Evolutionary conservation across 257 asterid species (phyloP).

Genomic region (Jaltomata sinuosa): DNA sequence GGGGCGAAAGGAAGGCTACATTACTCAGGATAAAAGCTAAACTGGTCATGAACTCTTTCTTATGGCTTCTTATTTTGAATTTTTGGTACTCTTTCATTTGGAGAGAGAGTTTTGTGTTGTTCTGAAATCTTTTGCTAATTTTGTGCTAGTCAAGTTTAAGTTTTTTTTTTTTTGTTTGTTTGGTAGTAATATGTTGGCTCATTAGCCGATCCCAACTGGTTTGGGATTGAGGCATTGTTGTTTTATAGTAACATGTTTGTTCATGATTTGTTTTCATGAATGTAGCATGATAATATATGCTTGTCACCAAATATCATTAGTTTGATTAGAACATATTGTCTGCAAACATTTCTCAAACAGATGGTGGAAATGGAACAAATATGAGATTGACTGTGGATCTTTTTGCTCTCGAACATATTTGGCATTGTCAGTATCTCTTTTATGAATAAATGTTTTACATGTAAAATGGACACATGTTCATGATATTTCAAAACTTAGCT

Average conservation of each 20-base stretch:
- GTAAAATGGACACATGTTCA: not conserved
- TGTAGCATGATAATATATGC: not conserved
- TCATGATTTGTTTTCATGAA: not conserved
- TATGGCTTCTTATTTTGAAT: not conserved
- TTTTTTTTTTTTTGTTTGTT: not conserved
- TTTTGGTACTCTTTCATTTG: not conserved
- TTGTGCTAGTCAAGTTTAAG: not conserved
- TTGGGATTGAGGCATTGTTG: not conserved
- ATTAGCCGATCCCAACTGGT: not conserved
- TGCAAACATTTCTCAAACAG: not conserved
- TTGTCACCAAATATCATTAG: not conserved
- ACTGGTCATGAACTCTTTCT: not conserved
- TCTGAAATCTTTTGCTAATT: not conserved
- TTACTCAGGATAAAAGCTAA: slow-evolving; percentile 41
- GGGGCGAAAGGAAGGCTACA: slow-evolving; percentile 66
- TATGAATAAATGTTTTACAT: not conserved
- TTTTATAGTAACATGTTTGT: not conserved
- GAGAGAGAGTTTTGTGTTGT: not conserved
- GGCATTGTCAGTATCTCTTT: not conserved
- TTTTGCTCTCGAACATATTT: not conserved
- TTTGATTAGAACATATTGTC: not conserved
- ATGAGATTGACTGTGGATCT: not conserved
- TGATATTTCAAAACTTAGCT: not conserved
- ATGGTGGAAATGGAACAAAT: not conserved
- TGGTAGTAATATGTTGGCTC: not conserved